Evolutionary conservation across 140 eudicot species (phyloP), one percentile per base, ranked within the genome.

Genomic region (Cichorium intybus): DNA sequence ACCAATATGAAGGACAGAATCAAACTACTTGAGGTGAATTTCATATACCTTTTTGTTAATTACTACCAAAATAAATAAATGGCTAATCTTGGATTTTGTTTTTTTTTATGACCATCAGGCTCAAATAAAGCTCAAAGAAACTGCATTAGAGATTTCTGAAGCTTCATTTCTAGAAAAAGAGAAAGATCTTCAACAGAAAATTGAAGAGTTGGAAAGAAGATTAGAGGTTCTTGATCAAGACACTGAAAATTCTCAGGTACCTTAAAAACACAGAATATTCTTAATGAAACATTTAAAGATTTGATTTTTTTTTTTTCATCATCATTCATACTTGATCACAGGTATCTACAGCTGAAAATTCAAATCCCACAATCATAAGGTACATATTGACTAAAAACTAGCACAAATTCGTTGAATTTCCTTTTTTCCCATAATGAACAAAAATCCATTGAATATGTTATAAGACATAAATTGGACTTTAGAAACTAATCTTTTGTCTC

Each of bases 161-260:
- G 83, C 82, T 68, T 57, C 84, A 16, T 88, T 93, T 77, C 64
- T 84, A 28, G 85, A 82, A 72, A 93, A 81, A 82, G 99, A 93
- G 58, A 84, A 81, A 69, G 94, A 88, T 70, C 94, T 88, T 68
- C 83, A 72, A 22, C 69, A 47, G 23, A 85, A 81, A 68, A 85
- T 92, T 21, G 82, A 77, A 80, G 89, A 81, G 62, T 66, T 88
- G 67, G 95, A 85, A 76, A 70, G 56, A 60, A 80, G 72, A 51
- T 52, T 77, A 10, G 77, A 80, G 66, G 75, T 70, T 46, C 86
- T 92, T 52, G 75, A 59, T 76, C 77, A 77, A 65, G 77, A 70
- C 47, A 61, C 68, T 10, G 58, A 71, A 27, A 75, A 50, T 68
- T 70, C 62, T 26, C 79, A 75, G 79, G 79, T 75, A 75, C 34